phyloP scores from a whole-genome alignment of 768 basidiomycete species.

The Leccinum variicolor region DNA sequence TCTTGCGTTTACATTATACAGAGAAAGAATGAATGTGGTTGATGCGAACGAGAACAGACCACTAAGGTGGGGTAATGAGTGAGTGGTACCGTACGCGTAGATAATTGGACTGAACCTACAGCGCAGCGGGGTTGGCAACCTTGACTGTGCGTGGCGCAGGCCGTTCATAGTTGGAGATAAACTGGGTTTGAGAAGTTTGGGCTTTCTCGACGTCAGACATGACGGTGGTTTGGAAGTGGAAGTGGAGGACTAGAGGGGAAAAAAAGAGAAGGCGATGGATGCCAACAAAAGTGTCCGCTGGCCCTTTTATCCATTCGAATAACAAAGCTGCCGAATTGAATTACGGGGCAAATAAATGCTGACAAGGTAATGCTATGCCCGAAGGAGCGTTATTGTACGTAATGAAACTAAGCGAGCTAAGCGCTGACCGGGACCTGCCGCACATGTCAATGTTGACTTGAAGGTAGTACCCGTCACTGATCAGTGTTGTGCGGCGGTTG shows the following conservation, averaged over 20 bases:
- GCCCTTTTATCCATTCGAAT: constrained; percentile 17
- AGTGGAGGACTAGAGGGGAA: not conserved
- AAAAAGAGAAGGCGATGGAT: not conserved
- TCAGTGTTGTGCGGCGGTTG: not conserved
- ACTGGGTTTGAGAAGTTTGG: constrained; percentile 17
- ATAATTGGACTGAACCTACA: constrained; percentile 20
- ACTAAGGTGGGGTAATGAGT: constrained; percentile 31
- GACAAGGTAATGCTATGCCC: constrained; percentile 15
- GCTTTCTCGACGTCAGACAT: constrained; percentile 40
- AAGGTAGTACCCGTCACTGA: not conserved
- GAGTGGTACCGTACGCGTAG: no score
- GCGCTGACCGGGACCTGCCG: not conserved
- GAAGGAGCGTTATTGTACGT: constrained; percentile 1
- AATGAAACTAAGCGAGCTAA: not conserved
- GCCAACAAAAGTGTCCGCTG: not conserved
- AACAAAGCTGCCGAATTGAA: constrained; percentile 15
- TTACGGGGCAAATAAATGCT: constrained; percentile 18
- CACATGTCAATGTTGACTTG: not conserved
- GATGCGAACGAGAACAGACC: constrained; percentile 83
- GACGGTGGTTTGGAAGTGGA: not conserved
- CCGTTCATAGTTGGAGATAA: constrained; percentile 13
- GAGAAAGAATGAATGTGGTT: constrained; percentile 74
- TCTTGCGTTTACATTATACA: constrained; percentile 66
- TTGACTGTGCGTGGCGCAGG: constrained; percentile 29
- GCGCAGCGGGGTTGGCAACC: constrained; percentile 55